phyloP scores from a whole-genome alignment of 257 asterid species.

The Solanum okadae region DNA sequence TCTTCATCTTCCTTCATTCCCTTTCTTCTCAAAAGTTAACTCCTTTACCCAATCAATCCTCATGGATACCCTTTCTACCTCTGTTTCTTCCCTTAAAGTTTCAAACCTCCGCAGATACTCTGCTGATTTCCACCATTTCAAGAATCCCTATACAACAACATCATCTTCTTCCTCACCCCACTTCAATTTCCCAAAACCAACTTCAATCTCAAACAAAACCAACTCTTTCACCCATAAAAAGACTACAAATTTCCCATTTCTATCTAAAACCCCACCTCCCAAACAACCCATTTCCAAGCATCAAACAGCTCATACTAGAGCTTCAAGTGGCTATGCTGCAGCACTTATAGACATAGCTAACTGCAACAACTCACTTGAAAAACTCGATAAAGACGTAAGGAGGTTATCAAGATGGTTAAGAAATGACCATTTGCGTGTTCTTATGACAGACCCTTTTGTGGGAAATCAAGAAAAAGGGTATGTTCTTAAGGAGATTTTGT shows the following conservation, averaged over 20 bases:
- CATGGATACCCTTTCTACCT: slow-evolving; percentile 38
- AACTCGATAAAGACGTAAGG: slow-evolving; percentile 23
- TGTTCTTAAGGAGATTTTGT: slow-evolving; percentile 21
- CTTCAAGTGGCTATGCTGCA: slow-evolving; percentile 52
- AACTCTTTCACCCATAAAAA: neutral
- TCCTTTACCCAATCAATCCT: neutral
- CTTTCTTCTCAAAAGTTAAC: neutral
- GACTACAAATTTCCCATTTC: neutral
- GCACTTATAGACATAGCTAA: slow-evolving; percentile 45
- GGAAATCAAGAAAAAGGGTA: slow-evolving; percentile 27
- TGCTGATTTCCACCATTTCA: slow-evolving; percentile 12
- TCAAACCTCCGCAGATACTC: slow-evolving; percentile 18
- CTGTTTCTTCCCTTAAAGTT: slow-evolving; percentile 23
- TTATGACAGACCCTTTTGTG: slow-evolving; percentile 4
- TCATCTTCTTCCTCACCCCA: neutral
- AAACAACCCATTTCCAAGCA: slow-evolving; percentile 2
- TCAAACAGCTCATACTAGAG: slow-evolving; percentile 2
- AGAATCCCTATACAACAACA: neutral
- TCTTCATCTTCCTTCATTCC: neutral
- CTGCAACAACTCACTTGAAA: slow-evolving; percentile 15
- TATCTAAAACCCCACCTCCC: neutral
- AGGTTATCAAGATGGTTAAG: slow-evolving; percentile 30
- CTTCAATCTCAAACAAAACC: slow-evolving; percentile 3
- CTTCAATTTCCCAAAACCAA: slow-evolving; percentile 5
- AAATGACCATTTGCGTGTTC: neutral